Evolutionary conservation across 129 eudicot genomes (phyloP), one percentile per base, ranked within the genome.

Genomic region (Saussurea involucrata): DNA sequence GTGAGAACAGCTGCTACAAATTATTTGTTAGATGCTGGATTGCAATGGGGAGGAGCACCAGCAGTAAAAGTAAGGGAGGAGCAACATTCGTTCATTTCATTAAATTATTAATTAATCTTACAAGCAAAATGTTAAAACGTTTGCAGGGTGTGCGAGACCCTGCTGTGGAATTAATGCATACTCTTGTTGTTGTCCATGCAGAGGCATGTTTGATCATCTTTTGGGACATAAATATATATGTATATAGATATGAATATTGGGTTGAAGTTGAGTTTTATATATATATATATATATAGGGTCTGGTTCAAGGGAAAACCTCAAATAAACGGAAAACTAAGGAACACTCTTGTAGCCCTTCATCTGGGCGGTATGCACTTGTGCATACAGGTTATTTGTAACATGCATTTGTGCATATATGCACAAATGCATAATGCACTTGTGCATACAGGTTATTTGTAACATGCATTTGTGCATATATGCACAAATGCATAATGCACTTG

Each of bases 1-100:
- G 85, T 93, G 29, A 86, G 98, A 85, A 78, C 86, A 31, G 92
- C 95, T 24, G 92, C 96, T 40, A 85, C 74, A 68, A 90, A 85
- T 79, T 93, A 90, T 72, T 78, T 93, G 86, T 71, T 90, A 86
- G 98, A 93, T 82, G 90, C 92, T 77, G 96, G 98, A 77, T 86
- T 93, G 73, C 96, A 90, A 36, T 93, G 98, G 98, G 98, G 95
- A 63, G 92, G 92, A 75, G 96, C 98, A 40, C 92, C 98, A 68
- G 85, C 97, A 61, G 92, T 90, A 68, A 93, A 88, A 80, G 97
- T 93, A 75, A 86, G 88, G 42, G 61, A 37, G 49, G 49, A 31
- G 34, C 34, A 31, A 60, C 4, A 32, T 27, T 58, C 64, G 58
- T 24, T 7, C 21, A 12, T 20, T 25, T 24, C 61, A n/a, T 53